Conservation (phyloP, 2,329 filamentous ascomycete species). For the Byssothecium circinans region DNA sequence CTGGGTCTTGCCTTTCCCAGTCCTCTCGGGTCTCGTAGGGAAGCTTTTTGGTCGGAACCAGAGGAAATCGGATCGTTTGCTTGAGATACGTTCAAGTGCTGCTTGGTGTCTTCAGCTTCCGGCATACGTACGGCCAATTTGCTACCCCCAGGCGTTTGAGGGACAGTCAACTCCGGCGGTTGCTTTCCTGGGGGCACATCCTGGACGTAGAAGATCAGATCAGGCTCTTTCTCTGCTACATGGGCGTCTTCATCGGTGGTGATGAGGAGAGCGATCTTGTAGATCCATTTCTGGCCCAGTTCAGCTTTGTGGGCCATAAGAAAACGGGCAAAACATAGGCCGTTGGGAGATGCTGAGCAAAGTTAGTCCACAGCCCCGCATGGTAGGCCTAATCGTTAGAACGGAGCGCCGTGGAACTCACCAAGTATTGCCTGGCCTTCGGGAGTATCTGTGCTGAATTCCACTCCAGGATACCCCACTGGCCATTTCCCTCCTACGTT, state of each 20-base stretch:
- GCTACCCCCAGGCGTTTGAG: too few relatives aligned
- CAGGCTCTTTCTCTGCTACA: background rate
- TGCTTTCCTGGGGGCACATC: background rate
- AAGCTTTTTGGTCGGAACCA: too few relatives aligned
- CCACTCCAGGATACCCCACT: slow-evolving; percentile 18
- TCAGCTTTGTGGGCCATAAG: slow-evolving; percentile 20
- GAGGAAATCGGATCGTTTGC: too few relatives aligned
- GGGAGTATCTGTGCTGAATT: slow-evolving; percentile 13
- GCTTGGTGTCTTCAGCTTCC: too few relatives aligned
- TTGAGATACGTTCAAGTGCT: too few relatives aligned
- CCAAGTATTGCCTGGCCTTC: slow-evolving; percentile 22
- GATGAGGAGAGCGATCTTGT: slow-evolving; percentile 15
- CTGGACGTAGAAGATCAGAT: background rate
- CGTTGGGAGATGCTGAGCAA: slow-evolving; percentile 19
- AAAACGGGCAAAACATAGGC: slow-evolving; percentile 23
- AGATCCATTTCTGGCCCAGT: slow-evolving; percentile 20
- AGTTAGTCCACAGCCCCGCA: too few relatives aligned
- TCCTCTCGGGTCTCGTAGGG: too few relatives aligned
- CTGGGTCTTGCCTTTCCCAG: too few relatives aligned
- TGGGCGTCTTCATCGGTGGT: background rate
- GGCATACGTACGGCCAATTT: too few relatives aligned
- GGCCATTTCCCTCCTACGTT: slow-evolving; percentile 3
- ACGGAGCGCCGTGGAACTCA: too few relatives aligned
- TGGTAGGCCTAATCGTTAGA: too few relatives aligned
- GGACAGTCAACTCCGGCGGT: too few relatives aligned